Conservation (phyloP, 371 early-diverging fungal genomes). For the Dinochytrium kinnereticum region DNA sequence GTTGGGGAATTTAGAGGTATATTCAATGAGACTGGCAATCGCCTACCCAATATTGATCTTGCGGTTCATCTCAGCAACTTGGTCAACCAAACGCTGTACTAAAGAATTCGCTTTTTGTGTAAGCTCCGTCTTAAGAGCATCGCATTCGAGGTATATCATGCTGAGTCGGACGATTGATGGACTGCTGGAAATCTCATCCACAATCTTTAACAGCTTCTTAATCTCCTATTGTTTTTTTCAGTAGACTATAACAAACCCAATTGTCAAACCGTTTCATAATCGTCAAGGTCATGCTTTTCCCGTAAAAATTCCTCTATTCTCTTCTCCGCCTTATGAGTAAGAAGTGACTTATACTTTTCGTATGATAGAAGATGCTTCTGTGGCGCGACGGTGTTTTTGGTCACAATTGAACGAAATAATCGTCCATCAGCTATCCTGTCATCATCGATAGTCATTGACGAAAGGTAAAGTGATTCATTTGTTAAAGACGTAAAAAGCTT, state of each 20-base stretch:
- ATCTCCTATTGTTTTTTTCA: constrained; percentile 49
- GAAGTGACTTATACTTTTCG: constrained; percentile 60
- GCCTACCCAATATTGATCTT: constrained; percentile 49
- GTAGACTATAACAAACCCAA: neutral
- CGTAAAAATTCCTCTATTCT: constrained; percentile 62
- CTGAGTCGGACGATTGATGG: constrained; percentile 57
- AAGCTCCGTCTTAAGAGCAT: constrained; percentile 57
- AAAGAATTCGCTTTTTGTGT: constrained; percentile 56
- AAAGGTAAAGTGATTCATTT: constrained; percentile 47
- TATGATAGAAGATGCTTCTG: constrained; percentile 60
- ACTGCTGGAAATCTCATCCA: constrained; percentile 52
- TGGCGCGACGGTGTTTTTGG: constrained; percentile 57
- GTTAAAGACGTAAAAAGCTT: constrained; percentile 57
- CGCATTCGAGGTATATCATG: constrained; percentile 58
- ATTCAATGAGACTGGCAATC: neutral
- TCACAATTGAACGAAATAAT: constrained; percentile 48
- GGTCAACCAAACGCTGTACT: constrained; percentile 59
- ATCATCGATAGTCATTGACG: constrained; percentile 54
- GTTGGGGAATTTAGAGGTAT: neutral
- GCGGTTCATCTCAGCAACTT: constrained; percentile 61
- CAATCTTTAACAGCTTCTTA: constrained; percentile 54
- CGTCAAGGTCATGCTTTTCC: constrained; percentile 62
- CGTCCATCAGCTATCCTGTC: constrained; percentile 59
- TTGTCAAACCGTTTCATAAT: constrained; percentile 52
- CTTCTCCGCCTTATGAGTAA: constrained; percentile 65